phyloP scores from a whole-genome alignment of 345 rosid species.

The Gossypium thurberi region DNA sequence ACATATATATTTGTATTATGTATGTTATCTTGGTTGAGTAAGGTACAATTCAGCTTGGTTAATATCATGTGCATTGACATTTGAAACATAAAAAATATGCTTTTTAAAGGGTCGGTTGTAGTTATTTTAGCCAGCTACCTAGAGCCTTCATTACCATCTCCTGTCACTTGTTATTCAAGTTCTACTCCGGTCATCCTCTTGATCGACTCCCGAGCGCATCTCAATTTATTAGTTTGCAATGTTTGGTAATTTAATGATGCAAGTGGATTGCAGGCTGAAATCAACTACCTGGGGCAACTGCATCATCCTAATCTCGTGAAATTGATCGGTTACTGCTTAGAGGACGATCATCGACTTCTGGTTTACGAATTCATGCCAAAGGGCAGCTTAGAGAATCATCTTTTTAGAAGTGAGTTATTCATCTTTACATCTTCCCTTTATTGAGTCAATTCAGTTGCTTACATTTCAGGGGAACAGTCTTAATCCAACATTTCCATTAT shows the following conservation, averaged over 20 bases:
- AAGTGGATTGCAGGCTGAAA: conserved; percentile 57
- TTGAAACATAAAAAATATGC: background rate
- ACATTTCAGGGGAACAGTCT: background rate
- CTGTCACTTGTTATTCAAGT: no score
- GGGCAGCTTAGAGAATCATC: conserved; percentile 92
- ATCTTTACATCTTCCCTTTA: background rate
- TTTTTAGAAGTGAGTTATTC: conserved; percentile 61
- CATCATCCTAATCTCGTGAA: conserved; percentile 80
- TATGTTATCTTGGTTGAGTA: no score
- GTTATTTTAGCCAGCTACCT: no score
- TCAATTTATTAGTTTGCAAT: no score
- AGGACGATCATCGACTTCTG: conserved; percentile 87
- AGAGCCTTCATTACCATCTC: no score
- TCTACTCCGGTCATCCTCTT: no score
- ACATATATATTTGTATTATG: no score
- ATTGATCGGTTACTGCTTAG: conserved; percentile 84
- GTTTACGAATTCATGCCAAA: conserved; percentile 91
- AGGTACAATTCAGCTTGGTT: background rate
- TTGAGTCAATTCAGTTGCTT: background rate
- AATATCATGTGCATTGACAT: background rate
- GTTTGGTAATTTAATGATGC: conserved; percentile 9
- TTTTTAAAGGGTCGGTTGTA: background rate
- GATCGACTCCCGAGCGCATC: no score
- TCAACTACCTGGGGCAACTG: conserved; percentile 77
- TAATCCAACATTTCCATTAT: background rate